Evolutionary conservation across 2,329 filamentous ascomycete species (phyloP).

Genomic region (Talaromyces sp.): DNA sequence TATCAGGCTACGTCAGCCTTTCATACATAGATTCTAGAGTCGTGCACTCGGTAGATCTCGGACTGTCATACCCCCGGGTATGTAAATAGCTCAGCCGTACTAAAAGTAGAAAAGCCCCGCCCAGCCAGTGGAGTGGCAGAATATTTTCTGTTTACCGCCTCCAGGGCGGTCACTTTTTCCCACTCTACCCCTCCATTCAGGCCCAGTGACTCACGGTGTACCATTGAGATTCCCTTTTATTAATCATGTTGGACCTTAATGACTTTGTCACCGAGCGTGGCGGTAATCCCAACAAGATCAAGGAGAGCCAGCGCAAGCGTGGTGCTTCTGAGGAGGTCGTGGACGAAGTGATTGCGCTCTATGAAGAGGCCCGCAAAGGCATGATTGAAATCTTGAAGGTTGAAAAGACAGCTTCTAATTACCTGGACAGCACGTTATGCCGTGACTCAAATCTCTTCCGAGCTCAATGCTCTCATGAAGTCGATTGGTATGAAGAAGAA

Average conservation of each 20-base stretch:
- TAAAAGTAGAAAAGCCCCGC: neutral
- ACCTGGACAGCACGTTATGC: constrained; percentile 66
- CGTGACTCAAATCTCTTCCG: constrained; percentile 76
- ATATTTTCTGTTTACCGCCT: constrained; percentile 9
- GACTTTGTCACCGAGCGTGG: constrained; percentile 86
- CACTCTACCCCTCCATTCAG: constrained; percentile 30
- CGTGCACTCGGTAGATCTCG: neutral
- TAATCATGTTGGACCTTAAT: constrained; percentile 71
- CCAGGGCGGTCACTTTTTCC: constrained; percentile 21
- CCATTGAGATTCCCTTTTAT: constrained; percentile 6
- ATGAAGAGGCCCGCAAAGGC: constrained; percentile 81
- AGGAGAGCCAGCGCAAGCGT: constrained; percentile 84
- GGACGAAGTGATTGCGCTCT: constrained; percentile 86
- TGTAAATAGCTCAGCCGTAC: neutral
- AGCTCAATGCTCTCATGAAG: constrained; percentile 88
- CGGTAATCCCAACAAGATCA: constrained; percentile 87
- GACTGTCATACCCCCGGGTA: too few species aligned
- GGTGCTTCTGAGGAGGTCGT: constrained; percentile 80
- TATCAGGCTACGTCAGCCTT: neutral
- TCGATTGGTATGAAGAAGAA: constrained; percentile 92
- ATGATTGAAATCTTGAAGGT: constrained; percentile 27
- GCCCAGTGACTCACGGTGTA: constrained; percentile 22
- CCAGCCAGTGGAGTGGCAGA: constrained; percentile 24
- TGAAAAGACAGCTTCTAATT: neutral
- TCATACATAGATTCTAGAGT: neutral